phyloP scores from a whole-genome alignment of 2,329 filamentous ascomycete species.

The Colletotrichum filicis region DNA sequence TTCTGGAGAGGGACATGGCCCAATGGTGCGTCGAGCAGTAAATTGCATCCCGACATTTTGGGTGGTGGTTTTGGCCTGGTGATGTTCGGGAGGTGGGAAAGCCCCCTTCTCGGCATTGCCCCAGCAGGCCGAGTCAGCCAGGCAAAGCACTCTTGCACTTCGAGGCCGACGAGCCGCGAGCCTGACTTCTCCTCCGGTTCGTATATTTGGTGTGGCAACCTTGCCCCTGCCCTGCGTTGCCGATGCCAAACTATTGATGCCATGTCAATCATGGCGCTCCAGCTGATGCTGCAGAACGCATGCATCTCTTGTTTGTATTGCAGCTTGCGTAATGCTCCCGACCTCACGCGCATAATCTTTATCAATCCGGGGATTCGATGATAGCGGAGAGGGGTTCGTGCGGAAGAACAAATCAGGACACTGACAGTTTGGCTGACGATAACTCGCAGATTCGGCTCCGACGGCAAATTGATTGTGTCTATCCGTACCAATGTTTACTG shows the following conservation, averaged over 20 bases:
- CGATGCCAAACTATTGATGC: constrained; percentile 15
- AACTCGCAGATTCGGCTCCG: not conserved
- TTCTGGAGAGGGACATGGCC: not conserved
- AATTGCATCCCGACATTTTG: constrained; percentile 4
- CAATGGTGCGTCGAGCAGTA: not conserved
- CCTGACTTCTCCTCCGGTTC: not conserved
- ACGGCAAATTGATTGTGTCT: not conserved
- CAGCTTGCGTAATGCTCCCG: not conserved
- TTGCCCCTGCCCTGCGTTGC: not conserved
- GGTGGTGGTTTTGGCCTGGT: not conserved
- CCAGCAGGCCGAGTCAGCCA: not conserved
- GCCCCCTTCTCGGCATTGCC: not conserved
- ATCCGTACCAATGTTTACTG: not conserved
- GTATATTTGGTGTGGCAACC: not conserved
- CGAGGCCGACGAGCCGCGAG: not conserved
- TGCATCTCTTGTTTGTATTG: not conserved
- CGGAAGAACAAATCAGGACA: not conserved
- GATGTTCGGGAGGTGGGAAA: not conserved
- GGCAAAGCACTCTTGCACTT: not conserved
- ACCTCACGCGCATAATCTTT: too few species aligned
- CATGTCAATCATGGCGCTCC: constrained; percentile 5
- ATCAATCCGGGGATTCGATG: not conserved
- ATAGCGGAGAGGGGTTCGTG: not conserved
- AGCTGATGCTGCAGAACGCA: constrained; percentile 3
- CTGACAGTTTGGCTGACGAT: not conserved